Percentiles rank a stretch among this genome's conserved stretches.
These are phyloP conservation scores for Pythium coloratum DNA, from an alignment of 352 stramenopile genomes.

Conservation along the genomic window DNA sequence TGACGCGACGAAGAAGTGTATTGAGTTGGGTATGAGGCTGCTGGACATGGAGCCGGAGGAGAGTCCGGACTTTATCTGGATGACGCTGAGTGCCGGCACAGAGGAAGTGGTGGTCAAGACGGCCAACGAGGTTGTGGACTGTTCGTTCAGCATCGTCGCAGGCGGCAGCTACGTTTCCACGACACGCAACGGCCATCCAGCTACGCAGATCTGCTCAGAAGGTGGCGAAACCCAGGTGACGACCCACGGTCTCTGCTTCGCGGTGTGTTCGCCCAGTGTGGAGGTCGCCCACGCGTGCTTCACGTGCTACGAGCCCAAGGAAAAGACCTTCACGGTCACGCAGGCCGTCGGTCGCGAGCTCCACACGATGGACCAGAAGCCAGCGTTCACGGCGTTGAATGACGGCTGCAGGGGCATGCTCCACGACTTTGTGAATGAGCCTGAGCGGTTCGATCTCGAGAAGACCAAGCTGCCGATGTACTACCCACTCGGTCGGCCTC, in stretches of 20 bases:
- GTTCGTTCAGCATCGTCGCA: slow-evolving; percentile 60
- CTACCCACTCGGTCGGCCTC: slow-evolving; percentile 66
- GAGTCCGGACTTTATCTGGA: slow-evolving; percentile 80
- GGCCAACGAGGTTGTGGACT: slow-evolving; percentile 77
- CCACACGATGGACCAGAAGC: slow-evolving; percentile 65
- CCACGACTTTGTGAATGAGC: slow-evolving; percentile 56
- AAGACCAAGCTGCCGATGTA: slow-evolving; percentile 67
- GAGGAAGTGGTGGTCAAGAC: slow-evolving; percentile 68
- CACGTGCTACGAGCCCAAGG: slow-evolving; percentile 80
- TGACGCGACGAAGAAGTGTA: slow-evolving; percentile 60
- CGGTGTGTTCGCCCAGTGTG: slow-evolving; percentile 77
- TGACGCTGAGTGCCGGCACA: slow-evolving; percentile 51
- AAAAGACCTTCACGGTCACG: slow-evolving; percentile 66
- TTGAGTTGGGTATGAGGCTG: slow-evolving; percentile 68
- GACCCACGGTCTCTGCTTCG: slow-evolving; percentile 68
- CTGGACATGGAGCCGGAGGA: slow-evolving; percentile 75
- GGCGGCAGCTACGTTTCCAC: slow-evolving; percentile 29
- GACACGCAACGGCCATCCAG: slow-evolving; percentile 16
- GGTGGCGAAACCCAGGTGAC: slow-evolving; percentile 63
- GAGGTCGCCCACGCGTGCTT: slow-evolving; percentile 79
- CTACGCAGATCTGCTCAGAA: slow-evolving; percentile 80
- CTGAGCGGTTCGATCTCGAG: slow-evolving; percentile 67
- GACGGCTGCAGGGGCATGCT: slow-evolving; percentile 75
- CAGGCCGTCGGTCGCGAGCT: slow-evolving; percentile 66
- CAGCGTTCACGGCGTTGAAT: slow-evolving; percentile 70